Evolutionary conservation across 208 protist genomes (phyloP).

Genomic region (Endotrypanum monterogeii): DNA sequence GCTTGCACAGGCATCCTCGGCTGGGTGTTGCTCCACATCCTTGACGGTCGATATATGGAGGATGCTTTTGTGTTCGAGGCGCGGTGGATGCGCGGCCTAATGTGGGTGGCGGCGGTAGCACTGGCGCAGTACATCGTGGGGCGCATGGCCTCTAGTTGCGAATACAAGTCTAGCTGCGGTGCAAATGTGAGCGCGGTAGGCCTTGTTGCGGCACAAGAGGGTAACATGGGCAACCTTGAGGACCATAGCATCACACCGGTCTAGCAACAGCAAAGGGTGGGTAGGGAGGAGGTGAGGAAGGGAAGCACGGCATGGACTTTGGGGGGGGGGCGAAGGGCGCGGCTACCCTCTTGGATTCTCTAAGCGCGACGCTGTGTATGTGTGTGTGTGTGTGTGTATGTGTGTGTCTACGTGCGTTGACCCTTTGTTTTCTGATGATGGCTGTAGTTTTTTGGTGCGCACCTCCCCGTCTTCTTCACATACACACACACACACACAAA

Average conservation of each 20-base stretch:
- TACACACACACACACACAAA: no score
- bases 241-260: neutral
- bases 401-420: neutral
- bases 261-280: neutral
- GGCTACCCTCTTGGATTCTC: neutral
- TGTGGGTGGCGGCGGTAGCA: slow-evolving; percentile 25
- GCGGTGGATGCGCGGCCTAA: slow-evolving; percentile 15
- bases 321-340: no score
- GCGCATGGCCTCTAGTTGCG: neutral
- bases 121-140: slow-evolving; percentile 22
- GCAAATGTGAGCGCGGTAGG: neutral
- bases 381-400: neutral
- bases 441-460: no score
- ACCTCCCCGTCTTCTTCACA: no score
- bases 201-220: neutral
- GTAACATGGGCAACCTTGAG: neutral
- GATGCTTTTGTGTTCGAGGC: slow-evolving; percentile 21
- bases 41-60: slow-evolving; percentile 27
- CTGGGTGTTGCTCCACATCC: slow-evolving; percentile 14
- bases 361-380: neutral
- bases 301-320: no score
- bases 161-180: neutral
- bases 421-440: no score
- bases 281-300: neutral
- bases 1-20: slow-evolving; percentile 10